Base-by-base conservation (phyloP, 2,329 filamentous ascomycete genomes). In the Gnomoniopsis smithogilvyi region DNA sequence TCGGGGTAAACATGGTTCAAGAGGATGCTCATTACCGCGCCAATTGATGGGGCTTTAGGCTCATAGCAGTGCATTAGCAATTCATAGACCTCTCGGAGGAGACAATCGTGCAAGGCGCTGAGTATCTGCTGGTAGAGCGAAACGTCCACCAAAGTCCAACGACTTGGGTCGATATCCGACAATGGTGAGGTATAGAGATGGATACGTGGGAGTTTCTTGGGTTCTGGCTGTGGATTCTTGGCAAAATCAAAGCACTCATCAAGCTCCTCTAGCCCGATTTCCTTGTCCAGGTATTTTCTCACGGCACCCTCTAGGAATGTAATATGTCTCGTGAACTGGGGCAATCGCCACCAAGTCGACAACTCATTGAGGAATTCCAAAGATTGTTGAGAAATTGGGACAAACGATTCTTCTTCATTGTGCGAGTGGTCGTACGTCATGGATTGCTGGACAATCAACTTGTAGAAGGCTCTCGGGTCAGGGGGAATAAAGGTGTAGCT, bases 51-150 rank as follows among this genome's bases (percentile, higher is more conserved):
- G 12, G 92, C 87, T 68, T 96, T 97, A n/a, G 82, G 76, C 63
- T 96, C 92, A 73, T 94, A 99, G 66, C 91, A 94, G 65, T 90
- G 87, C 77, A 94, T 88, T 72, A 97, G 83, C n/a, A 90, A 80
- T 64, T 93, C 88, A 72, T 91, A 97, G 19, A 99, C 81, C 68
- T 98, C 94, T 56, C 93, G 86, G 50, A 97, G 78, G 26, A 98
- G 77, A 11, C 88, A 85, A 67, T 97, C 92, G 67, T 98, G 87
- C 43, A 98, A 75, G 33, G 81, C 84, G 38, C 83, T 81, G 7
- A 99, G 78, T 17, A 90, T 84, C 63, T 90, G 87, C 66, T 91
- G 89, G 75, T 96, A 95, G 26, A 84, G 75, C 15, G 83, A 78
- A 67, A 84, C 84, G 72, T 93, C 90, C 59, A 85, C 78, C 12